Evolutionary conservation across 2,329 filamentous ascomycete species (phyloP).

Genomic region (Rhynchosporium agropyri): DNA sequence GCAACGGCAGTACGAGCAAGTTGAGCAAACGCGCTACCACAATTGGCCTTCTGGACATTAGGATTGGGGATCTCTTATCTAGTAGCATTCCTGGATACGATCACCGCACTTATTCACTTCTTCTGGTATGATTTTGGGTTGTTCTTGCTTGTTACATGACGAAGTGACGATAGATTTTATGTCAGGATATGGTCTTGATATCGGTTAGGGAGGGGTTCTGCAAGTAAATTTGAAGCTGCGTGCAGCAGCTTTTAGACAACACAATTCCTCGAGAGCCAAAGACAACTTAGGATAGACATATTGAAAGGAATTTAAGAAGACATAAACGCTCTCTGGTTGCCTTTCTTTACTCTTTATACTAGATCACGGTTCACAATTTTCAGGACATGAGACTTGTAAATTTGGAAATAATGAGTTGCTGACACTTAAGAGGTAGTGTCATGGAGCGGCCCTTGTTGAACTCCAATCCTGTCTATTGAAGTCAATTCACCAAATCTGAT

Average conservation of each 20-base stretch:
- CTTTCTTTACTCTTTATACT: no score
- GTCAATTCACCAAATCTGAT: no score
- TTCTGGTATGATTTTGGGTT: slow-evolving; percentile 19
- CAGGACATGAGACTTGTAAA: no score
- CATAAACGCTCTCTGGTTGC: no score
- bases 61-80: not conserved
- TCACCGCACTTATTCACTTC: slow-evolving; percentile 10
- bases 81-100: not conserved
- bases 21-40: slow-evolving; percentile 13
- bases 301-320: no score
- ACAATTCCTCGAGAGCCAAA: no score
- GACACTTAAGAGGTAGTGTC: no score
- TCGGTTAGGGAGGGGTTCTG: not conserved
- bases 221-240: not conserved
- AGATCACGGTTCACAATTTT: no score
- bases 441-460: no score
- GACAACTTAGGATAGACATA: no score
- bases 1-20: slow-evolving; percentile 1
- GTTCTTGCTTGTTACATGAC: not conserved
- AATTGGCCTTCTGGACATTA: slow-evolving; percentile 20
- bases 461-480: no score
- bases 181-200: not conserved
- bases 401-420: no score
- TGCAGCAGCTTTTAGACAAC: not conserved
- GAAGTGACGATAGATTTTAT: not conserved